Evolutionary conservation across 192 early-diverging fungal genomes (phyloP).

Genomic region (Ambispora gerdemannii): DNA sequence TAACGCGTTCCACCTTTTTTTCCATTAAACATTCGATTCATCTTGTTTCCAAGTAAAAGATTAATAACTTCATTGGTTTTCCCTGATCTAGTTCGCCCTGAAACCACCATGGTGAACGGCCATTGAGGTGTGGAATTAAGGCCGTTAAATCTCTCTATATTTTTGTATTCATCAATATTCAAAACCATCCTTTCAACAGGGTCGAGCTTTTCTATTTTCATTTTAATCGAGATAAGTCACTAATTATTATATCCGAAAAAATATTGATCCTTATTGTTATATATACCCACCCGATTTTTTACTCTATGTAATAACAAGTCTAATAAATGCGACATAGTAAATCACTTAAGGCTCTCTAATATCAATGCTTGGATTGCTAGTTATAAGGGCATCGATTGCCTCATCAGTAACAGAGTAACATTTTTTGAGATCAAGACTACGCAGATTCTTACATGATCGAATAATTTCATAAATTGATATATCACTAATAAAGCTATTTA

Average conservation of each 20-base stretch:
- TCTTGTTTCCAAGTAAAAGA: too few species aligned
- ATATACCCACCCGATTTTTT: not conserved
- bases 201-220: too few species aligned
- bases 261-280: constrained; percentile 1
- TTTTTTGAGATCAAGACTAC: constrained; percentile 22
- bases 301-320: constrained; percentile 1
- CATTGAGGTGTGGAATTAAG: too few species aligned
- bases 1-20: too few species aligned
- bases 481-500: constrained; percentile 8
- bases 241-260: constrained; percentile 10
- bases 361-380: constrained; percentile 6
- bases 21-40: too few species aligned
- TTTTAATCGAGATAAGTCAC: constrained; percentile 8
- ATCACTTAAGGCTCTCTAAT: constrained; percentile 20
- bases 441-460: constrained; percentile 17
- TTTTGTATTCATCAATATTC: too few species aligned
- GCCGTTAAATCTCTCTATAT: too few species aligned
- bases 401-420: constrained; percentile 18
- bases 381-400: constrained; percentile 17
- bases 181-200: too few species aligned
- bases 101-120: too few species aligned
- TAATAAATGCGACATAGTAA: constrained; percentile 12
- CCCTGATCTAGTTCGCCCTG: too few species aligned
- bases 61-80: too few species aligned
- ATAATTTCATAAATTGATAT: constrained; percentile 22